phyloP scores from a whole-genome alignment of 1,284 basidiomycete genomes.

The Puccinia triticina region DNA sequence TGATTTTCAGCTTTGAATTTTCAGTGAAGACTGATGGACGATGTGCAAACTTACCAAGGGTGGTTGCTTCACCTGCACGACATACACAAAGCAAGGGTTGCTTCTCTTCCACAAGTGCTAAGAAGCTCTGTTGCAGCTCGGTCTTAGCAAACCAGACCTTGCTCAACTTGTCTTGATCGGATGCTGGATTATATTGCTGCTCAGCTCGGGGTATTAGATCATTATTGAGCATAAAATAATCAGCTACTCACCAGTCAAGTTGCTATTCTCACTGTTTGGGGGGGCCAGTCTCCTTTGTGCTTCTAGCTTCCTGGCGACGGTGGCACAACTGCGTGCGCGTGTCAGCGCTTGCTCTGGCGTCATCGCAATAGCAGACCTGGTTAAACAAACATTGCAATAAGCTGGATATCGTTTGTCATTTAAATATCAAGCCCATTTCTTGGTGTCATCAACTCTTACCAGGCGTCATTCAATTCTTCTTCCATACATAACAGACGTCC shows the following conservation, averaged over 20 bases:
- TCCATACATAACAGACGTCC: slow-evolving; percentile 1
- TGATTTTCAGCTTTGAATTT: background rate
- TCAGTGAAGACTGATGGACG: too few species aligned
- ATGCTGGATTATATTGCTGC: background rate
- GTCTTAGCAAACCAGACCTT: slow-evolving; percentile 12
- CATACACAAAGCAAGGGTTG: background rate
- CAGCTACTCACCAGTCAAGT: background rate
- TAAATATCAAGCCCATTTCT: background rate
- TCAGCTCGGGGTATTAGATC: too few species aligned
- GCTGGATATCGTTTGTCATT: too few species aligned
- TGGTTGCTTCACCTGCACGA: background rate
- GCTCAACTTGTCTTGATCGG: background rate
- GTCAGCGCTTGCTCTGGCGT: background rate
- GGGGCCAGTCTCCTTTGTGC: too few species aligned
- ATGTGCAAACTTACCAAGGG: background rate
- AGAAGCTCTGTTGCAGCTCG: background rate
- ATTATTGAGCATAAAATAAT: background rate
- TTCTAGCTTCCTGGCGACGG: background rate
- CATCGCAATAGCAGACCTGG: background rate
- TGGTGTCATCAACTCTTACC: slow-evolving; percentile 8
- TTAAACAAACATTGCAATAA: too few species aligned
- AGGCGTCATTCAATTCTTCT: background rate
- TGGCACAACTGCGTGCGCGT: background rate
- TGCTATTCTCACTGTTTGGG: background rate
- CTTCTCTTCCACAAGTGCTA: background rate